These are phyloP conservation scores for Aspergillus baeticus DNA, from an alignment of 495 filamentous ascomycete genomes.

Conservation along the genomic window DNA sequence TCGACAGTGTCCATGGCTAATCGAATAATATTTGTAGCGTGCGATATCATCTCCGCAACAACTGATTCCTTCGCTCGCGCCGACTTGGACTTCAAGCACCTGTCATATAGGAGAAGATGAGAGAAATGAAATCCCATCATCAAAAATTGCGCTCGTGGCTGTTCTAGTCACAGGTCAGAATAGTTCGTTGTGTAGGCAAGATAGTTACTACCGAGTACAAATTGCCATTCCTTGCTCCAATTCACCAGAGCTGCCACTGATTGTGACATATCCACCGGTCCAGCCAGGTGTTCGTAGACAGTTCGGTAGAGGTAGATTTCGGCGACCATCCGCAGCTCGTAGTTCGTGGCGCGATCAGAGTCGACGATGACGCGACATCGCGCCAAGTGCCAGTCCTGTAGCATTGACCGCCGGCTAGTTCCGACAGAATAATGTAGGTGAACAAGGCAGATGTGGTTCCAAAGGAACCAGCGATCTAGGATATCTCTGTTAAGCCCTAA, in stretches of 20 bases:
- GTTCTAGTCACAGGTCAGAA: slow-evolving; percentile 23
- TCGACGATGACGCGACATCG: slow-evolving; percentile 33
- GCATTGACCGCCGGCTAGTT: slow-evolving; percentile 37
- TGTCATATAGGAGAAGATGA: slow-evolving; percentile 41
- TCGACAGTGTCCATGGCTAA: slow-evolving; percentile 48
- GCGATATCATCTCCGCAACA: slow-evolving; percentile 41
- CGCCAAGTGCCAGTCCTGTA: slow-evolving; percentile 39
- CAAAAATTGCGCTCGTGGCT: slow-evolving; percentile 48
- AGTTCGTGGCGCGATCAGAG: slow-evolving; percentile 42
- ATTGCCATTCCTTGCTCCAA: slow-evolving; percentile 43
- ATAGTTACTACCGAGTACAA: slow-evolving; percentile 34
- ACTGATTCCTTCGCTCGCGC: slow-evolving; percentile 35
- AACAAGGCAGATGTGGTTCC: slow-evolving; percentile 48
- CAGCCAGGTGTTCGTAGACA: slow-evolving; percentile 34
- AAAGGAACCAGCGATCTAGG: slow-evolving; percentile 36
- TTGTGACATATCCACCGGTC: slow-evolving; percentile 30
- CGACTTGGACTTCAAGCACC: slow-evolving; percentile 36
- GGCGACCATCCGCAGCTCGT: slow-evolving; percentile 46
- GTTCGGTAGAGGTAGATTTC: slow-evolving; percentile 47
- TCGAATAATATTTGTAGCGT: slow-evolving; percentile 40
- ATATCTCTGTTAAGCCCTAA: slow-evolving; percentile 10
- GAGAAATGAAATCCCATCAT: slow-evolving; percentile 49
- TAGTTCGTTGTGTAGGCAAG: neutral
- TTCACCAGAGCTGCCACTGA: slow-evolving; percentile 32
- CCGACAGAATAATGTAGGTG: slow-evolving; percentile 50